Percentiles rank a stretch among this genome's conserved stretches.
phyloP scores from a whole-genome alignment of 345 rosid species.

The Brassica cretica region DNA sequence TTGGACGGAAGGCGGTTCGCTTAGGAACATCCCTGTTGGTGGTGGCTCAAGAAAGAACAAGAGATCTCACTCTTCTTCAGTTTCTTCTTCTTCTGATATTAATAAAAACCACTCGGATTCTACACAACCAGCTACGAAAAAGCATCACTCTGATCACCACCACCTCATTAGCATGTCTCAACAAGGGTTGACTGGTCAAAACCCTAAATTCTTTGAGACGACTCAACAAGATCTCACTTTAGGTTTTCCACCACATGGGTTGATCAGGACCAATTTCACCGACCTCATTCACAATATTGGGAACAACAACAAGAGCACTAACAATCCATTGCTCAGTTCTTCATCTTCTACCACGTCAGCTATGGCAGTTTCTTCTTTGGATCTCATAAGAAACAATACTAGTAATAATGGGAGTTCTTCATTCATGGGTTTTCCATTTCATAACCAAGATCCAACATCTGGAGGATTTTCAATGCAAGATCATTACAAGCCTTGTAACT shows the following conservation, averaged over 20 bases:
- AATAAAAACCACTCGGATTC: constrained; percentile 30
- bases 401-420: constrained; percentile 57
- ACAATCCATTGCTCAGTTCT: constrained; percentile 44
- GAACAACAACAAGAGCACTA: constrained; percentile 36
- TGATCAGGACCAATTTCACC: constrained; percentile 52
- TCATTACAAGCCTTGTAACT: constrained; percentile 64
- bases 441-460: constrained; percentile 53
- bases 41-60: constrained; percentile 98
- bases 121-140: constrained; percentile 47
- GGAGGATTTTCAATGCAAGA: constrained; percentile 69
- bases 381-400: constrained; percentile 72
- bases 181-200: constrained; percentile 44
- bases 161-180: constrained; percentile 45
- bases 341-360: constrained; percentile 34
- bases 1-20: constrained; percentile 98
- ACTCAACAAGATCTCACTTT: constrained; percentile 78
- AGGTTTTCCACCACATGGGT: constrained; percentile 57
- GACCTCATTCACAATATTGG: constrained; percentile 58
- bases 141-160: constrained; percentile 61
- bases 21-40: constrained; percentile 94
- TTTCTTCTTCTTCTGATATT: constrained; percentile 37
- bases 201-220: constrained; percentile 58
- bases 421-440: constrained; percentile 63
- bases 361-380: constrained; percentile 54
- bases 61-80: constrained; percentile 57